Conservation (phyloP, 2,329 filamentous ascomycete genomes). For the Colletotrichum brevisporum region DNA sequence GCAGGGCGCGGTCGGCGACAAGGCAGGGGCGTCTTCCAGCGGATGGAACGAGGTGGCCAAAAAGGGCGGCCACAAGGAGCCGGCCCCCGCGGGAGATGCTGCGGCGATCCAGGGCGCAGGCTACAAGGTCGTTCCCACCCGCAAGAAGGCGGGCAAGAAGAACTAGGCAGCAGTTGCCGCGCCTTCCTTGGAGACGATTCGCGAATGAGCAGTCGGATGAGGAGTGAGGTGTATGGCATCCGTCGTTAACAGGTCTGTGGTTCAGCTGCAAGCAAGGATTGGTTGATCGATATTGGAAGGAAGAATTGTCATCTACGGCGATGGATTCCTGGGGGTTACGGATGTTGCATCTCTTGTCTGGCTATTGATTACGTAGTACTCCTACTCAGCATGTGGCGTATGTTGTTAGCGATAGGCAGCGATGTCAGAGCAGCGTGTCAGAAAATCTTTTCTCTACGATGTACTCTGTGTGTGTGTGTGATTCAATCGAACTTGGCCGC, state of each 20-base stretch:
- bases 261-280: no score
- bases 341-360: constrained; percentile 17
- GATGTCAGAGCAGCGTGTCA: constrained; percentile 7
- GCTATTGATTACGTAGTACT: background rate
- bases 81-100: constrained; percentile 55
- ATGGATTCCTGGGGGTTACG: background rate
- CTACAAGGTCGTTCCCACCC: constrained; percentile 86
- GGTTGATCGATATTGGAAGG: no score
- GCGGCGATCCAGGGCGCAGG: constrained; percentile 65
- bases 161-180: no score
- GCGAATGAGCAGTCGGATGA: constrained; percentile 46
- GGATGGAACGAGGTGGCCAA: constrained; percentile 98
- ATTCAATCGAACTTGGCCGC: background rate
- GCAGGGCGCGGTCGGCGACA: constrained; percentile 69
- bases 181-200: no score
- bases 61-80: constrained; percentile 77
- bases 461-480: background rate
- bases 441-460: no score
- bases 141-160: constrained; percentile 85
- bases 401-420: constrained; percentile 27
- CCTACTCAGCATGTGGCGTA: constrained; percentile 20
- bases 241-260: no score
- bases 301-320: no score
- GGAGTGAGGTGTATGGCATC: no score
- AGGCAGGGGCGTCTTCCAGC: constrained; percentile 59